Percentiles rank a stretch among this genome's conserved stretches.
Conservation (phyloP, 1,284 basidiomycete species). For the Sporisorium reilianum region DNA sequence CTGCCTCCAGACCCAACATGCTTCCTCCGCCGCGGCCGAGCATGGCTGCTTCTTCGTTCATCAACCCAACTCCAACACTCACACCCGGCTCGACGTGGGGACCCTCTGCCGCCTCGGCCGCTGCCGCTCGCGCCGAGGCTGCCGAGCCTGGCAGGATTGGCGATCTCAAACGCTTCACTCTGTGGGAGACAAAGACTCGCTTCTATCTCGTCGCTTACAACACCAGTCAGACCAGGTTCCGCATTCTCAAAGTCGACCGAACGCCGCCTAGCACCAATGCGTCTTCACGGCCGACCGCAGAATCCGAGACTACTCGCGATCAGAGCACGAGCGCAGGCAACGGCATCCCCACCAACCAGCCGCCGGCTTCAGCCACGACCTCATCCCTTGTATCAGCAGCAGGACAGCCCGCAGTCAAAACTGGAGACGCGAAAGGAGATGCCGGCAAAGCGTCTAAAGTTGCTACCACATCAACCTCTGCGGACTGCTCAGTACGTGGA, state of each 20-base stretch:
- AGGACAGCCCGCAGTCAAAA: not conserved
- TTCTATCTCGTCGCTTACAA: conserved; percentile 67
- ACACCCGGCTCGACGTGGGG: conserved; percentile 53
- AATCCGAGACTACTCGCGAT: conserved; percentile 15
- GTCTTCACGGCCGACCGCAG: conserved; percentile 10
- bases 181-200: conserved; percentile 67
- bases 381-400: not conserved
- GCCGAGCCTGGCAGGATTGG: conserved; percentile 54
- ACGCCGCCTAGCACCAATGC: conserved; percentile 48
- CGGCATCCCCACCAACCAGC: not conserved
- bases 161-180: conserved; percentile 63
- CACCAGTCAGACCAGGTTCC: conserved; percentile 63
- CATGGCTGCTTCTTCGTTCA: conserved; percentile 47
- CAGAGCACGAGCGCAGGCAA: not conserved
- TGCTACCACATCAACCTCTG: not conserved
- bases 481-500: conserved; percentile 47
- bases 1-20: conserved; percentile 39
- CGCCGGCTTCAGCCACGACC: not conserved
- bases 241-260: conserved; percentile 65
- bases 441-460: conserved; percentile 5
- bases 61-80: conserved; percentile 45
- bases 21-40: conserved; percentile 41
- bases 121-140: conserved; percentile 44
- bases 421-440: conserved; percentile 15
- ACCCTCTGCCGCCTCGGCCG: conserved; percentile 39